phyloP scores from a whole-genome alignment of 1,139 yeast genomes.

The Candida sanyaensis region DNA sequence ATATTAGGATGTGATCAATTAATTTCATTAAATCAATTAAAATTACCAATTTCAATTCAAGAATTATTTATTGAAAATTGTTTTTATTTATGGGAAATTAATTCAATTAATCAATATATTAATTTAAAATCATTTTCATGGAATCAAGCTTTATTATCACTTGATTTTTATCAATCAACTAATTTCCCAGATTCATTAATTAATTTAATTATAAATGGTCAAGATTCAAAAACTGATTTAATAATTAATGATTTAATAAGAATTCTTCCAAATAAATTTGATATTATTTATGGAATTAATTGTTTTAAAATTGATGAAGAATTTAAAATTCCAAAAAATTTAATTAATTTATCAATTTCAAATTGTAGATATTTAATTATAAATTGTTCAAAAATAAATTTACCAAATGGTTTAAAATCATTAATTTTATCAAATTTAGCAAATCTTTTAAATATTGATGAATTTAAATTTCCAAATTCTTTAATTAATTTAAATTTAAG shows the following conservation, averaged over 20 bases:
- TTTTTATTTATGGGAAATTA: conserved; percentile 3
- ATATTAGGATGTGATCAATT: conserved; percentile 5
- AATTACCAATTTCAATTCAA: conserved; percentile 6
- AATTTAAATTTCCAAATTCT: conserved; percentile 3
- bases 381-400: conserved; percentile 2
- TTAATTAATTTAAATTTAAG: conserved; percentile 7
- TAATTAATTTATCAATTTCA: conserved; percentile 4
- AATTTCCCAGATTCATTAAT: conserved; percentile 5
- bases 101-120: conserved; percentile 2
- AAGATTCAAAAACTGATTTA: conserved; percentile 1
- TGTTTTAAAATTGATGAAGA: conserved; percentile 8
- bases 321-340: conserved; percentile 5
- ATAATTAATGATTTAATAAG: conserved; percentile 4
- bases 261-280: conserved; percentile 7
- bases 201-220: conserved; percentile 7
- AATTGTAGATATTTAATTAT: conserved; percentile 9
- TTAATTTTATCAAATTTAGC: conserved; percentile 8
- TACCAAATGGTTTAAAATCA: conserved; percentile 5
- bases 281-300: conserved; percentile 5
- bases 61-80: conserved; percentile 4
- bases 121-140: conserved; percentile 7
- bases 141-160: conserved; percentile 9
- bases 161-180: conserved; percentile 4
- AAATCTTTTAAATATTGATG: conserved; percentile 3
- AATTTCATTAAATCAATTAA: conserved; percentile 1